phyloP scores from a whole-genome alignment of 345 rosid species.

The Erysimum cheiranthoides region DNA sequence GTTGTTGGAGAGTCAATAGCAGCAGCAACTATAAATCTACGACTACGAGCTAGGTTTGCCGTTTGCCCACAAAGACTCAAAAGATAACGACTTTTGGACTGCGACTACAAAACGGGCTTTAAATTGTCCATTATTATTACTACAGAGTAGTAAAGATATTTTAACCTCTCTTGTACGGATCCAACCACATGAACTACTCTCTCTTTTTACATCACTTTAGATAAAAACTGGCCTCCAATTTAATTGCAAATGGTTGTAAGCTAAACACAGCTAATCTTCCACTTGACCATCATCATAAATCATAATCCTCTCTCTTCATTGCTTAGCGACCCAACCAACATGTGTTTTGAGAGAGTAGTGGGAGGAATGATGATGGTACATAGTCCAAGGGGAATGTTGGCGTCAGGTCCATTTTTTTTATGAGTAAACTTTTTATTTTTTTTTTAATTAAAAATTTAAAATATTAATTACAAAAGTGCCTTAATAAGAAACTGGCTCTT shows the following conservation, averaged over 20 bases:
- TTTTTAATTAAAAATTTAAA: neutral
- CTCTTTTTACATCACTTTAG: neutral
- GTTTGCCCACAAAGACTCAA: slow-evolving; percentile 1
- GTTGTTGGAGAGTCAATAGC: slow-evolving; percentile 34
- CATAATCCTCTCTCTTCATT: slow-evolving; percentile 1
- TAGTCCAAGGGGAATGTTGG: slow-evolving; percentile 35
- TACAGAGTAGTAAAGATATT: too few relatives aligned
- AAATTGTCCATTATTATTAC: neutral
- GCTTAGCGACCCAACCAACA: slow-evolving; percentile 23
- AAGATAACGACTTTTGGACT: neutral
- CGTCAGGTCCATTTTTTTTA: neutral
- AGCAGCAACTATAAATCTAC: neutral
- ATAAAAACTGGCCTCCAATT: neutral
- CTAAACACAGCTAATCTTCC: slow-evolving; percentile 18
- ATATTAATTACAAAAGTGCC: neutral
- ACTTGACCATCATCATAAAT: neutral
- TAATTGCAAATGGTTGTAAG: neutral
- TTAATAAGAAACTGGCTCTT: neutral
- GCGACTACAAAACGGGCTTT: neutral
- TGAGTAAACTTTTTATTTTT: neutral
- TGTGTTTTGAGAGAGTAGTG: slow-evolving; percentile 15
- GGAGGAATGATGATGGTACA: slow-evolving; percentile 15
- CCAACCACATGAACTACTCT: neutral
- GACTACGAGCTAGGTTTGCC: neutral
- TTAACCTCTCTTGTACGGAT: neutral